A percentile compares a stretch with the other conserved stretches of the same genome.
Conservation (phyloP, 805 yeast species). For the Candida khao-thaluensis region DNA sequence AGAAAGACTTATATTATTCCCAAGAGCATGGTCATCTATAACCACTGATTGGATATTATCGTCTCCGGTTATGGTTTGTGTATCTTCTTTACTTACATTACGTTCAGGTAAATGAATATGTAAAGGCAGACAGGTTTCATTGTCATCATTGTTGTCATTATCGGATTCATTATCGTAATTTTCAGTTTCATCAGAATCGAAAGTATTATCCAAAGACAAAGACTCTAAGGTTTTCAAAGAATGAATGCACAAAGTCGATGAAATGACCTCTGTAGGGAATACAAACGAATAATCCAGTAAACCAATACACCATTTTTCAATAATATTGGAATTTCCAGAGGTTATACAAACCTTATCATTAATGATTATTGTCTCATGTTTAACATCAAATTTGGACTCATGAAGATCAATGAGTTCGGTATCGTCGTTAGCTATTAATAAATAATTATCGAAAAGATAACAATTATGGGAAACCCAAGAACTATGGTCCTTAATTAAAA, state of each 20-base stretch:
- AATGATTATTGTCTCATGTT: constrained; percentile 9
- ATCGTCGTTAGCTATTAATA: constrained; percentile 15
- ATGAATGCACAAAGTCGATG: constrained; percentile 28
- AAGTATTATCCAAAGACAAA: too few relatives aligned
- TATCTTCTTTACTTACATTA: not conserved
- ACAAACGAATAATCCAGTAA: constrained; percentile 30
- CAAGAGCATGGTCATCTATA: not conserved
- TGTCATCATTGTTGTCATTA: not conserved
- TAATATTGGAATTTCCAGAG: constrained; percentile 28
- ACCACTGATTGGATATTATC: too few relatives aligned
- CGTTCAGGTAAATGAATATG: not conserved
- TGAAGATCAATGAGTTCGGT: constrained; percentile 8
- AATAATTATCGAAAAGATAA: constrained; percentile 34
- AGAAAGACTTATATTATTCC: not conserved
- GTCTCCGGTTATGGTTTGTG: not conserved
- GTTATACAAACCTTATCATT: constrained; percentile 21
- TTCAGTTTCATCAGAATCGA: too few relatives aligned
- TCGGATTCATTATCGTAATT: not conserved
- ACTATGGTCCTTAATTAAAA: constrained; percentile 19
- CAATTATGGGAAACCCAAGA: constrained; percentile 16
- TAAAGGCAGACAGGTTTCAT: not conserved
- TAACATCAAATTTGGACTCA: constrained; percentile 5
- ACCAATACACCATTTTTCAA: constrained; percentile 47
- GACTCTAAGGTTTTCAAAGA: too few relatives aligned
- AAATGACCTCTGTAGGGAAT: constrained; percentile 36